Conservation (phyloP, 352 stramenopile species). For the Nothophytophthora sp. region DNA sequence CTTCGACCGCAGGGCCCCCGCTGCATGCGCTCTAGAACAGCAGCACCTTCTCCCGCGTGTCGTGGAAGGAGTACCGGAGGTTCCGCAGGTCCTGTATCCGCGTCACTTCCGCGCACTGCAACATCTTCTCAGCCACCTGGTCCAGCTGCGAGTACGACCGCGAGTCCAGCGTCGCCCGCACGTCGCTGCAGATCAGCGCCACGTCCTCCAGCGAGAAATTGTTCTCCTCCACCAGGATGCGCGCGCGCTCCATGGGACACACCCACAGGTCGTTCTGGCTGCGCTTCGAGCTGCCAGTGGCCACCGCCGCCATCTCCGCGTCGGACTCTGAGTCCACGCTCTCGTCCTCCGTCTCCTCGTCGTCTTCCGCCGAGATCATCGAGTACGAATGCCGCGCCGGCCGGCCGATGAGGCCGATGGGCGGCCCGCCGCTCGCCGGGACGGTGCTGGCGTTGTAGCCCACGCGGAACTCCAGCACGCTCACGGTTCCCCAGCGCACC, state of each 20-base stretch:
- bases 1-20: too few species aligned
- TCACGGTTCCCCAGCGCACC: slow-evolving; percentile 44
- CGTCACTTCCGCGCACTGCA: slow-evolving; percentile 1
- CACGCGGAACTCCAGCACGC: slow-evolving; percentile 48
- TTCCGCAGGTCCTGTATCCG: slow-evolving; percentile 3
- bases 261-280: slow-evolving; percentile 44
- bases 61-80: slow-evolving; percentile 4
- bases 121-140: slow-evolving; percentile 14
- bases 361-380: slow-evolving; percentile 19
- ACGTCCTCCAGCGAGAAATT: slow-evolving; percentile 42
- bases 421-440: slow-evolving; percentile 43
- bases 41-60: slow-evolving; percentile 29
- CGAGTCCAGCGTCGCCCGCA: slow-evolving; percentile 41
- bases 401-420: slow-evolving; percentile 45
- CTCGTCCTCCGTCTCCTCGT: slow-evolving; percentile 21
- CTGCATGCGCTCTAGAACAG: slow-evolving; percentile 24
- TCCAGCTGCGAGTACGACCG: slow-evolving; percentile 37
- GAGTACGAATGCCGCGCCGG: slow-evolving; percentile 35
- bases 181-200: slow-evolving; percentile 45
- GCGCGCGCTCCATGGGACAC: slow-evolving; percentile 47
- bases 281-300: slow-evolving; percentile 6
- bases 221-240: slow-evolving; percentile 36
- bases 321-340: slow-evolving; percentile 32
- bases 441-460: slow-evolving; percentile 55
- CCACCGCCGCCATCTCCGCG: slow-evolving; percentile 1